Evolutionary conservation across 805 yeast genomes (phyloP), one percentile per base, ranked within the genome.

Genomic region (Hanseniaspora taiwanica): DNA sequence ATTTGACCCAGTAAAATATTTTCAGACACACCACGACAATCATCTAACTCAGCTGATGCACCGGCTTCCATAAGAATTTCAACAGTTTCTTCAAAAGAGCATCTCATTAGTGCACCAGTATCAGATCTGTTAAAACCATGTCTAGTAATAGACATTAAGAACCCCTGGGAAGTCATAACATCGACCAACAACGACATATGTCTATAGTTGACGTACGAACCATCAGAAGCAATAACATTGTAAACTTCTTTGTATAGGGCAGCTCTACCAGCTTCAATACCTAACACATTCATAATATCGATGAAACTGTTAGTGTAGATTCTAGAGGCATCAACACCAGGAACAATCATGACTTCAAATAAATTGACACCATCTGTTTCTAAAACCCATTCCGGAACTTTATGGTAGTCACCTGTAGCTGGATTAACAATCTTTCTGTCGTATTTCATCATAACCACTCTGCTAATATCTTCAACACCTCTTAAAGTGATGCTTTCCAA

Each of bases 91-190:
- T 91, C 99, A 68, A 91, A 91, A 34, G 98, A 89, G 69, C 96
- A 91, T 65, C 99, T 78, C 99, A 91, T 91, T 57, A 91, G 72
- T 2, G 98, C 98, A 65, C 99, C 99, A 23, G 99, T 91, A 50
- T 91, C 96, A 29, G 94, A 82, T 66, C 99, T 80, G 64, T 91
- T 91, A 64, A 91, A 89, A 74, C 99, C 99, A 59, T 91, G 98
- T 74, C 99, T 93, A 35, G 97, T 89, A 54, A 91, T 87, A 32
- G 99, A 97, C 83, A 93, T 89, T 62, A 91, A 71, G 58, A 89
- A 95, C 55, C 99, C 99, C 57, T 95, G 80, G 31, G 94, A 83
- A 2, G 99, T 91, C 99, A 91, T 91, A 29, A 87, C 93, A 68
- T 91, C 99, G 44, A 91, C 97, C 53, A 91, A 71, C 53, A 91